Base-by-base conservation (phyloP, 257 asterid species). In the Petunia secreta region DNA sequence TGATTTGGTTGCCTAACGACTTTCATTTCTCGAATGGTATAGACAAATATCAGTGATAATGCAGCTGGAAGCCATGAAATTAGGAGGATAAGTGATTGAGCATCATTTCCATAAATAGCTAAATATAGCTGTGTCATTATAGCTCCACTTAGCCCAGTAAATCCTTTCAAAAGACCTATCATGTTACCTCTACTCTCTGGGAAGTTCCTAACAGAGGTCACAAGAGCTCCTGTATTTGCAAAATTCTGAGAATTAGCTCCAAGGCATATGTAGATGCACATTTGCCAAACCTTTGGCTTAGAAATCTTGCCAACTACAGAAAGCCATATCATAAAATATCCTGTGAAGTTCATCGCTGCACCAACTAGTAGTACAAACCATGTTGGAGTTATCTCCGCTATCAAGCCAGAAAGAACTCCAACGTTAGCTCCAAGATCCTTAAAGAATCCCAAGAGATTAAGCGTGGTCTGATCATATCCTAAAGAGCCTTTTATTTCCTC, bases 31-130 rank as follows among this genome's bases (percentile, higher is more conserved):
- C 87, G 76, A 7, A 86, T 83, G 54, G 64, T 83, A 62, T 78
- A 83, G 6, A 81, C 60, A 34, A 87, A 83, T 41, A 85, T 2
- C 0, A 87, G 8, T 0, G 91, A 85, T 9, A 87, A 63, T 13
- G 80, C 86, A 0, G 91, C 89, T 0, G 91, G 91, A 2, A 87
- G 77, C 91, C 89, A 87, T 3, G 85, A 89, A 1, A 85, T 85
- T 3, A 87, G 68, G 8, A 85, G 84, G 39, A 87, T 85, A 82
- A 83, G 73, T 25, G 85, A 75, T 66, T 87, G 78, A 4, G 85
- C 68, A 54, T 87, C 90, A 64, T 71, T 83, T 52, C 90, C 90
- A 59, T 87, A 85, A 2, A 85, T 73, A 1, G 88, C 88, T 5
- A 80, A 65, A 65, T 85, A 84, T 43, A 87, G 57, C 53, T 87